A percentile compares a stretch with the other conserved stretches of the same genome.
These are phyloP conservation scores for Bryoglossum gracile DNA, from an alignment of 495 filamentous ascomycete genomes.

Conservation along the genomic window DNA sequence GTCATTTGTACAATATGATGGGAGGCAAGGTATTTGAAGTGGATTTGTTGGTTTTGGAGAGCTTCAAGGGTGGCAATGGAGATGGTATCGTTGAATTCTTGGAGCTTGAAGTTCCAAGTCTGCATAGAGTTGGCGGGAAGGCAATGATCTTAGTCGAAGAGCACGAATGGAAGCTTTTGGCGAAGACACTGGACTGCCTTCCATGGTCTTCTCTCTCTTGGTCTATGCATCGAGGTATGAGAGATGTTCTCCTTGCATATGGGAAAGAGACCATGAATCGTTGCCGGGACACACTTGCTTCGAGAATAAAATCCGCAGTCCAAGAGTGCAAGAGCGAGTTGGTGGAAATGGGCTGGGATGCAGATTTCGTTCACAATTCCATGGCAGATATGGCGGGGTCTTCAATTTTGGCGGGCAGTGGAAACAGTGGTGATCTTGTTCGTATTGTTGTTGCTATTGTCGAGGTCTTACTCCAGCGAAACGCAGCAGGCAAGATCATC, in stretches of 20 bases:
- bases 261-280: conserved; percentile 25
- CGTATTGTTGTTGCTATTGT: conserved; percentile 26
- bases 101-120: background rate
- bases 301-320: conserved; percentile 16
- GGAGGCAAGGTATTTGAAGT: conserved; percentile 31
- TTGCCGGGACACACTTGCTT: conserved; percentile 22
- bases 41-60: conserved; percentile 23
- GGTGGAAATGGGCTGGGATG: conserved; percentile 26
- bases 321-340: conserved; percentile 7
- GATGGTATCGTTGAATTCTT: background rate
- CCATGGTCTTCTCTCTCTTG: conserved; percentile 31
- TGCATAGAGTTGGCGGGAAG: background rate
- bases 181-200: conserved; percentile 25
- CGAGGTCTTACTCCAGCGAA: conserved; percentile 5
- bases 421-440: conserved; percentile 30
- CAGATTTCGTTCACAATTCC: conserved; percentile 22
- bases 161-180: conserved; percentile 18
- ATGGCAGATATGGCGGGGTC: conserved; percentile 27
- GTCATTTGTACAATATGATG: conserved; percentile 31
- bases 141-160: background rate
- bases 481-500: conserved; percentile 1
- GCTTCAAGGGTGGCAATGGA: too few species aligned
- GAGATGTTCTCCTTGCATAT: conserved; percentile 28
- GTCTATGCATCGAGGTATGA: conserved; percentile 32
- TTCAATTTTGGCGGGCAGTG: conserved; percentile 26